Conservation (phyloP, 2,329 filamentous ascomycete genomes). For the Fusarium hostae region DNA sequence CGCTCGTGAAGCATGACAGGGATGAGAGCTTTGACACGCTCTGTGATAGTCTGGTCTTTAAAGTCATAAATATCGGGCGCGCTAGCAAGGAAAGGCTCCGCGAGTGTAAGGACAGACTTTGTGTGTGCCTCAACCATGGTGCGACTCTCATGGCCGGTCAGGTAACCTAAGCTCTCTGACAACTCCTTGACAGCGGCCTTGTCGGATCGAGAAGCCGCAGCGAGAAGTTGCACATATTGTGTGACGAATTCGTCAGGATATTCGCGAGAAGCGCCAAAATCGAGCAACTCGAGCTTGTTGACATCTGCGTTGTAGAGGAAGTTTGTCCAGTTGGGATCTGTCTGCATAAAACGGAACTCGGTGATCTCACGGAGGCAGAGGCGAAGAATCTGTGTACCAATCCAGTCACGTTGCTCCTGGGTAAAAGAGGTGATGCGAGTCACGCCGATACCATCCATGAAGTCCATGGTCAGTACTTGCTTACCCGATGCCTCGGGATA, state of each 20-base stretch:
- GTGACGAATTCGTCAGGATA: conserved; percentile 83
- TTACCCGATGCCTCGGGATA: conserved; percentile 82
- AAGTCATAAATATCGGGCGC: conserved; percentile 93
- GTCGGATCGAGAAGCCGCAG: conserved; percentile 80
- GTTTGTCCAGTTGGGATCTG: conserved; percentile 99
- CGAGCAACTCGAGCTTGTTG: conserved; percentile 85
- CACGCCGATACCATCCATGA: conserved; percentile 86
- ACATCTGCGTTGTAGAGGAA: conserved; percentile 86
- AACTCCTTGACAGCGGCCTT: conserved; percentile 70
- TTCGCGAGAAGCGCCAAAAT: conserved; percentile 93
- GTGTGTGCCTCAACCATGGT: conserved; percentile 92
- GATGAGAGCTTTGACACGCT: conserved; percentile 87
- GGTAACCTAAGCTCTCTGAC: conserved; percentile 84
- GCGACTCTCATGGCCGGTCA: conserved; percentile 88
- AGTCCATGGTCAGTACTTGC: conserved; percentile 92
- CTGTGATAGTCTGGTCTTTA: conserved; percentile 92
- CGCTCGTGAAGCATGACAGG: conserved; percentile 93
- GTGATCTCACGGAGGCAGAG: conserved; percentile 93
- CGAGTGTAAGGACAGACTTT: conserved; percentile 87
- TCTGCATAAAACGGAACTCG: conserved; percentile 98
- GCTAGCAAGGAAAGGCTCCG: conserved; percentile 84
- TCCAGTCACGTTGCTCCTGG: conserved; percentile 92
- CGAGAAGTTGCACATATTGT: conserved; percentile 82
- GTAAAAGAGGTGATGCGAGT: conserved; percentile 81
- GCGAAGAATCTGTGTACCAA: conserved; percentile 91